These are phyloP conservation scores for Candida schatavii DNA, from an alignment of 805 yeast genomes.

Conservation along the genomic window DNA sequence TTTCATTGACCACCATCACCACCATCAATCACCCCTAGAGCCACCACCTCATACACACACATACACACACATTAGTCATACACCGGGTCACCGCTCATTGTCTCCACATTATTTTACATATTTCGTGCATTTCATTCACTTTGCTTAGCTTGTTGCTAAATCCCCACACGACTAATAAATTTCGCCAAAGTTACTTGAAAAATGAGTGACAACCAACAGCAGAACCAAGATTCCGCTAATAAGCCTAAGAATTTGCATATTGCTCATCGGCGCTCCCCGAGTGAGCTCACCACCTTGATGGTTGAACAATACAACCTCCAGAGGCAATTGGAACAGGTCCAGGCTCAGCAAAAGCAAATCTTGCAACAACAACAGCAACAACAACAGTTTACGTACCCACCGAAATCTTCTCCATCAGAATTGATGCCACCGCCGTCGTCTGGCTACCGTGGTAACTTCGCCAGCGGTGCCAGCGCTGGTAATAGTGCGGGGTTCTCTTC, in stretches of 20 bases:
- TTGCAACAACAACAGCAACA: conserved; percentile 55
- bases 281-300: conserved; percentile 90
- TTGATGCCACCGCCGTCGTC: conserved; percentile 23
- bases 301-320: conserved; percentile 87
- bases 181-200: no score
- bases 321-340: conserved; percentile 87
- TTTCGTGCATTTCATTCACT: no score
- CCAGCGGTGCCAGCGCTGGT: conserved; percentile 2
- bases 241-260: conserved; percentile 60
- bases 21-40: background rate
- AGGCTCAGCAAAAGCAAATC: conserved; percentile 88
- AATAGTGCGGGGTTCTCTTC: conserved; percentile 2
- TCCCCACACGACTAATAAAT: no score
- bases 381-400: conserved; percentile 25
- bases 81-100: no score
- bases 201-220: background rate
- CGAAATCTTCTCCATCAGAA: conserved; percentile 13
- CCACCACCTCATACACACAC: background rate
- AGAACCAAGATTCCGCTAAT: conserved; percentile 11
- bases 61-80: background rate
- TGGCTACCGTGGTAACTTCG: conserved; percentile 17
- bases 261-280: conserved; percentile 97
- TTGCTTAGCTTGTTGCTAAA: no score
- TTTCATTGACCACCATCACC: conserved; percentile 1
- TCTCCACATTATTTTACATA: no score